Evolutionary conservation across 192 early-diverging fungal genomes (phyloP).

Genomic region (Allomyces arbusculus): DNA sequence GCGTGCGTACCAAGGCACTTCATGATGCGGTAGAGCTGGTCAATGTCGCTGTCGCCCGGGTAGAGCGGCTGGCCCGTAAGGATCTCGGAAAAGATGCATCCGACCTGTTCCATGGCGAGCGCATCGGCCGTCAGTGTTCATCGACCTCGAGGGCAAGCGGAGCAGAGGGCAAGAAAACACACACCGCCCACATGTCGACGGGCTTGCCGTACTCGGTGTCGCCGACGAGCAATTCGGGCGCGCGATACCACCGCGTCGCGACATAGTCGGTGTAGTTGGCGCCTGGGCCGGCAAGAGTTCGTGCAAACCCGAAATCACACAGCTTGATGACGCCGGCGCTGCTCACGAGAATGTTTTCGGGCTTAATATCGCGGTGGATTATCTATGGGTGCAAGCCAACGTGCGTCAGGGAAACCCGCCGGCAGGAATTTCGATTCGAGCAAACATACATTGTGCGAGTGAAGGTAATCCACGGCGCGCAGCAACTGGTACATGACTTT

Average conservation of each 20-base stretch:
- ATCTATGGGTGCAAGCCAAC: constrained; percentile 12
- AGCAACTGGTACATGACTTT: constrained; percentile 45
- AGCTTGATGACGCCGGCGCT: constrained; percentile 35
- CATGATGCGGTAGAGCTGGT: constrained; percentile 42
- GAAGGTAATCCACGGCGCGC: constrained; percentile 42
- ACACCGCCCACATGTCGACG: not conserved
- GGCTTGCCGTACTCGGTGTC: constrained; percentile 37
- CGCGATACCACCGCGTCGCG: constrained; percentile 97
- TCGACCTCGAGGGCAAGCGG: not conserved
- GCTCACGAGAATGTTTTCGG: constrained; percentile 42
- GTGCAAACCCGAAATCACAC: constrained; percentile 44
- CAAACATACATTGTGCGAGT: constrained; percentile 34
- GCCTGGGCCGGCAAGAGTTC: constrained; percentile 38
- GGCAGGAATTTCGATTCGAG: not conserved
- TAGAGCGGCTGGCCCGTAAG: constrained; percentile 81
- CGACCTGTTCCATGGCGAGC: constrained; percentile 96
- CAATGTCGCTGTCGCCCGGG: constrained; percentile 43
- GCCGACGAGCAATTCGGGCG: constrained; percentile 83
- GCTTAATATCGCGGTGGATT: constrained; percentile 44
- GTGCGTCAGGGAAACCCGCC: not conserved
- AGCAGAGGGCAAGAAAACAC: not conserved
- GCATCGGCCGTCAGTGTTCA: not conserved
- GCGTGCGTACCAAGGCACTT: constrained; percentile 22
- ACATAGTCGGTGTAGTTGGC: constrained; percentile 89
- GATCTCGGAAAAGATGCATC: constrained; percentile 97